A percentile compares a stretch with the other conserved stretches of the same genome.
Conservation (phyloP, 1,284 basidiomycete species). For the Apiotrichum siamense region DNA sequence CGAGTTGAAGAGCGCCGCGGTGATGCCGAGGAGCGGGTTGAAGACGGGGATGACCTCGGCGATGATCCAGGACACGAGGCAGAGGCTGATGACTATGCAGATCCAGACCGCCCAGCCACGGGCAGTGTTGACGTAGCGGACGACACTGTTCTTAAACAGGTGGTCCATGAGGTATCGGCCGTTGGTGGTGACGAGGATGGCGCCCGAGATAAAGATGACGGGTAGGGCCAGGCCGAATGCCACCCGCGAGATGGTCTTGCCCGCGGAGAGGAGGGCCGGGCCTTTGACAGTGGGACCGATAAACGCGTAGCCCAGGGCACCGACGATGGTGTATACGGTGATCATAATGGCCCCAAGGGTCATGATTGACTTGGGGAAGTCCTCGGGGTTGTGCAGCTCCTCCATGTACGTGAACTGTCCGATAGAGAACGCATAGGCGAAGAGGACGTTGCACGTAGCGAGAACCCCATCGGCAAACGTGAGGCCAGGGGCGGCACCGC, state of each 20-base stretch:
- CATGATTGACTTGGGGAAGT: constrained; percentile 27
- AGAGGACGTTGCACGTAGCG: constrained; percentile 32
- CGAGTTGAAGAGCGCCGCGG: constrained; percentile 22
- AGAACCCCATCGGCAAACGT: constrained; percentile 30
- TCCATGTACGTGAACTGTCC: constrained; percentile 19
- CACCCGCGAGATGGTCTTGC: constrained; percentile 6
- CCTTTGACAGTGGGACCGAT: constrained; percentile 6
- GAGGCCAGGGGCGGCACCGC: constrained; percentile 24
- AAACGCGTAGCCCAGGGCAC: constrained; percentile 20
- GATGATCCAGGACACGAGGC: constrained; percentile 8
- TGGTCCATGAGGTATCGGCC: constrained; percentile 12
- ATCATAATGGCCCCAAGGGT: constrained; percentile 30
- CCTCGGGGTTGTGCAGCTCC: constrained; percentile 15
- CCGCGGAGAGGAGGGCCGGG: constrained; percentile 12
- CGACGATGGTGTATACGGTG: constrained; percentile 27
- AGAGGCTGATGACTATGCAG: constrained; percentile 15
- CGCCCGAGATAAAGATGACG: constrained; percentile 20
- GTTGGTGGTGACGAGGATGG: constrained; percentile 8
- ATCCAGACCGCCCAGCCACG: constrained; percentile 51
- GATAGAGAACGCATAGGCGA: constrained; percentile 26
- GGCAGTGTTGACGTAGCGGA: constrained; percentile 32
- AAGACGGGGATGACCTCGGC: constrained; percentile 37
- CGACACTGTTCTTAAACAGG: constrained; percentile 2
- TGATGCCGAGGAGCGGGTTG: constrained; percentile 30
- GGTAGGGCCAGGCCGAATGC: constrained; percentile 16